These are phyloP conservation scores for Brasilioporus rufonigricans DNA, from an alignment of 768 basidiomycete genomes.

Conservation along the genomic window DNA sequence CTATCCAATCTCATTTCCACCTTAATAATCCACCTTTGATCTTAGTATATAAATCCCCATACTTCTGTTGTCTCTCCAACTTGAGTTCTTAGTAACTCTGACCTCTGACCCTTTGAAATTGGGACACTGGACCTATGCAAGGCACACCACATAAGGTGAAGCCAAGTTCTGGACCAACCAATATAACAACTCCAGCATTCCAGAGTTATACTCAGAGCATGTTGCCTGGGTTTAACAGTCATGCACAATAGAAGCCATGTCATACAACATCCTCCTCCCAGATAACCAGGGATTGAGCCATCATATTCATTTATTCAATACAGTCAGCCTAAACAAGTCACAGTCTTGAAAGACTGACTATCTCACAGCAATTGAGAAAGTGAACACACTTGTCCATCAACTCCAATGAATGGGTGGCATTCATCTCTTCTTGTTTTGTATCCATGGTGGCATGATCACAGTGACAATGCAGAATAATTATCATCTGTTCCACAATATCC, in stretches of 20 bases:
- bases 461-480: slow-evolving; percentile 31
- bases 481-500: slow-evolving; percentile 26
- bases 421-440: slow-evolving; percentile 33
- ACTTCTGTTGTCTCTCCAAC: too few species aligned
- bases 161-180: too few species aligned
- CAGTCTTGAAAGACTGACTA: slow-evolving; percentile 20
- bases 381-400: slow-evolving; percentile 34
- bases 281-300: slow-evolving; percentile 13
- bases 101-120: too few species aligned
- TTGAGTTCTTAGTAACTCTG: too few species aligned
- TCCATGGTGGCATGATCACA: slow-evolving; percentile 33
- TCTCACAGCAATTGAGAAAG: slow-evolving; percentile 30
- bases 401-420: slow-evolving; percentile 32
- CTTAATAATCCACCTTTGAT: too few species aligned
- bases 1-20: too few species aligned
- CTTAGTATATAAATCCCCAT: too few species aligned
- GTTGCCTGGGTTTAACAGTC: too few species aligned
- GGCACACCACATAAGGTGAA: too few species aligned
- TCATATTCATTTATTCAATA: slow-evolving; percentile 33
- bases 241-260: slow-evolving; percentile 33
- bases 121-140: too few species aligned
- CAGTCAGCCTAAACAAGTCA: slow-evolving; percentile 32
- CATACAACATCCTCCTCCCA: slow-evolving; percentile 27
- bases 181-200: too few species aligned
- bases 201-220: too few species aligned